phyloP scores from a whole-genome alignment of 208 protist species.

The Giardia duodenalis region DNA sequence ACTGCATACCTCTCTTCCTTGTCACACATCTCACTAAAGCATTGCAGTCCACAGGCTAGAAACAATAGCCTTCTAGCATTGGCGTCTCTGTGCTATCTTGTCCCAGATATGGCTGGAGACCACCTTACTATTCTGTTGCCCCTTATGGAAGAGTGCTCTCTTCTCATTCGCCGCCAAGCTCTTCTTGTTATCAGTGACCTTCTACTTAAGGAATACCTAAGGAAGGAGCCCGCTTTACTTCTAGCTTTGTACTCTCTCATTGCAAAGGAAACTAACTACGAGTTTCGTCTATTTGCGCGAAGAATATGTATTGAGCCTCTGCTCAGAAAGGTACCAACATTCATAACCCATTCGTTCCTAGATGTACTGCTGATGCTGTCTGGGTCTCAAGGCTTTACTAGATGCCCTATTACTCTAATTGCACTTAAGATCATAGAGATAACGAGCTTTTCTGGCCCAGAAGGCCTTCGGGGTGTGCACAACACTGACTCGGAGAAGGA shows the following conservation, averaged over 20 bases:
- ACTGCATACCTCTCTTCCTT: background rate
- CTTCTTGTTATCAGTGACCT: background rate
- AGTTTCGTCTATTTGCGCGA: background rate
- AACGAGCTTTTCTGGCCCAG: background rate
- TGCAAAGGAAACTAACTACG: background rate
- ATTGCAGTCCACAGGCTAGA: background rate
- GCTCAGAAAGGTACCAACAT: background rate
- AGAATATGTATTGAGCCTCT: background rate
- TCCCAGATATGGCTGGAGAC: background rate
- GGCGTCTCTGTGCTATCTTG: background rate
- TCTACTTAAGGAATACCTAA: background rate
- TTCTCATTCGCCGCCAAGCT: background rate
- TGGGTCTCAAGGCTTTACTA: background rate
- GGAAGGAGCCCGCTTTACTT: background rate
- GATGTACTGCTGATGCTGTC: background rate
- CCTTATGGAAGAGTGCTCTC: background rate
- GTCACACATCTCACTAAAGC: background rate
- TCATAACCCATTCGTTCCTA: background rate
- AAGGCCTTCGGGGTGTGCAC: background rate
- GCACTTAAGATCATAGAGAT: background rate
- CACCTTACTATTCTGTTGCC: background rate
- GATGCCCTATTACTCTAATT: background rate
- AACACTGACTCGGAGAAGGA: background rate
- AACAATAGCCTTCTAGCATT: background rate
- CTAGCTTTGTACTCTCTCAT: background rate